These are phyloP conservation scores for Ramaria rubella DNA, from an alignment of 768 basidiomycete species.

Conservation along the genomic window DNA sequence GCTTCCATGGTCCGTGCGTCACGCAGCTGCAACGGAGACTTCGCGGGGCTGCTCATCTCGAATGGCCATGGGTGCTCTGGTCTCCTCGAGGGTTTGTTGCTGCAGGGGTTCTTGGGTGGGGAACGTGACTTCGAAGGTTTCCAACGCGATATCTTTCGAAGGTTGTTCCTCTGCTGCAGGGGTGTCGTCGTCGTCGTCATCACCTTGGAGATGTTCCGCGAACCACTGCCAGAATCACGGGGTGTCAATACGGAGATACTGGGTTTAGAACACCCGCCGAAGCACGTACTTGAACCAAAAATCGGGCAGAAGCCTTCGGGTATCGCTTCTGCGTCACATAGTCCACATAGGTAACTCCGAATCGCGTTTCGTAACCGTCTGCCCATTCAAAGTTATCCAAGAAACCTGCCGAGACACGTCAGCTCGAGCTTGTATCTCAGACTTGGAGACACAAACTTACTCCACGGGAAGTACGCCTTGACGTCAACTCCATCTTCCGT, in stretches of 20 bases:
- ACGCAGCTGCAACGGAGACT: not conserved
- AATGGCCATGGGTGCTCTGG: not conserved
- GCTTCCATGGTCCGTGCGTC: not conserved
- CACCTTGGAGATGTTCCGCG: constrained; percentile 1
- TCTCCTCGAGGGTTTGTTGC: not conserved
- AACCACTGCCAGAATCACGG: not conserved
- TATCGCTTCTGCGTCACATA: constrained; percentile 60
- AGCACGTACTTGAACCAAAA: constrained; percentile 45
- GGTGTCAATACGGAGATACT: not conserved
- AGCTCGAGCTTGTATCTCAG: not conserved
- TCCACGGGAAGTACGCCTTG: constrained; percentile 62
- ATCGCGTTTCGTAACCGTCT: constrained; percentile 63
- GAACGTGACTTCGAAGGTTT: not conserved
- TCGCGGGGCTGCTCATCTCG: not conserved
- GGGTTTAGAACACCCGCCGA: not conserved
- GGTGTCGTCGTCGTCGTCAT: not conserved
- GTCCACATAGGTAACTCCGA: constrained; percentile 67
- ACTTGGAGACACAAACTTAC: constrained; percentile 28
- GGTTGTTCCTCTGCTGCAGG: not conserved
- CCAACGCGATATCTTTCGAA: not conserved
- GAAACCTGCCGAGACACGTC: constrained; percentile 35
- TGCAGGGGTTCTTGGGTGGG: not conserved
- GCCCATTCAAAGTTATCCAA: constrained; percentile 74
- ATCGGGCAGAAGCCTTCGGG: constrained; percentile 56
- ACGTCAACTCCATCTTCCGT: constrained; percentile 58